Percentiles rank a stretch among this genome's conserved stretches.
Evolutionary conservation across 1,284 basidiomycete species (phyloP).

Genomic region (Sporisorium iseilematis-ciliati): DNA sequence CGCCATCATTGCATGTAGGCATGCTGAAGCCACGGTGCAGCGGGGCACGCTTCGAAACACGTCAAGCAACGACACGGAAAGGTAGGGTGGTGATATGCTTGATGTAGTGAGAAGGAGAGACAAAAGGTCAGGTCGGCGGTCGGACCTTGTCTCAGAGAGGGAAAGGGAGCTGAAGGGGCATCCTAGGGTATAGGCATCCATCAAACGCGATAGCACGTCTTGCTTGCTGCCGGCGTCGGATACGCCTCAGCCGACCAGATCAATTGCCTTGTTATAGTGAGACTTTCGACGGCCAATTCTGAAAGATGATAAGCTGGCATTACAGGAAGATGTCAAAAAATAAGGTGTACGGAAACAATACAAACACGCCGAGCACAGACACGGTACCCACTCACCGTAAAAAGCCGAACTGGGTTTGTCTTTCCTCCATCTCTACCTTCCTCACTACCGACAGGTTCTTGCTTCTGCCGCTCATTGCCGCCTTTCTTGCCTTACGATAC

Average conservation of each 20-base stretch:
- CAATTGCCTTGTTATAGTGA: conserved; percentile 5
- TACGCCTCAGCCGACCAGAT: conserved; percentile 13
- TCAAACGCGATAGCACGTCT: conserved; percentile 7
- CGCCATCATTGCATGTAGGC: conserved; percentile 35
- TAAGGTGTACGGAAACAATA: no score
- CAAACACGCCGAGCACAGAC: no score
- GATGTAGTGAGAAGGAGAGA: conserved; percentile 10
- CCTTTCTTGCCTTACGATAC: no score
- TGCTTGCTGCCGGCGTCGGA: conserved; percentile 12
- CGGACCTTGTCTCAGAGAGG: conserved; percentile 8
- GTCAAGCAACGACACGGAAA: conserved; percentile 8
- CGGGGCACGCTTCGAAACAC: conserved; percentile 5
- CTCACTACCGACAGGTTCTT: no score
- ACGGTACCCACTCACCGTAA: no score
- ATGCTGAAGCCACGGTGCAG: conserved; percentile 3
- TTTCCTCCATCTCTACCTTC: no score
- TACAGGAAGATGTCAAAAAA: no score
- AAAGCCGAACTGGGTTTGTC: no score
- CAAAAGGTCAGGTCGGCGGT: conserved; percentile 8
- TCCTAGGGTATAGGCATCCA: conserved; percentile 8
- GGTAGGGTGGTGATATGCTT: conserved; percentile 7
- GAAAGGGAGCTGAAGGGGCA: conserved; percentile 3
- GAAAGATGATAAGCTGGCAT: no score
- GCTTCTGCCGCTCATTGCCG: no score
- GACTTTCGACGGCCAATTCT: conserved; percentile 7